These are phyloP conservation scores for Solanum ahanhuiri DNA, from an alignment of 257 asterid species.

Conservation along the genomic window DNA sequence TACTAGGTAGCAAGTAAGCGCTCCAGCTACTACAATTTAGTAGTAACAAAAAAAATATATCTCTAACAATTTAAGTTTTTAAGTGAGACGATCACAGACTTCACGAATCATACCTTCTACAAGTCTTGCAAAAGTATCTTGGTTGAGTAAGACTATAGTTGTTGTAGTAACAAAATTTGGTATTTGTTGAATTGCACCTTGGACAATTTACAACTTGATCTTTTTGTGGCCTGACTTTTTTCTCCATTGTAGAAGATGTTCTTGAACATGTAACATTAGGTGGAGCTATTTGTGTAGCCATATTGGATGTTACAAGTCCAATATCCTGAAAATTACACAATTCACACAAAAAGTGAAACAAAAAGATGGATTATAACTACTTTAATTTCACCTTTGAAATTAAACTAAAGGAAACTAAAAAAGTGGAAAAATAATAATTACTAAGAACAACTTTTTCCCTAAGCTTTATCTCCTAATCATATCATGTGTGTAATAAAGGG, in stretches of 20 bases:
- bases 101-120: constrained; percentile 23
- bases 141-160: constrained; percentile 81
- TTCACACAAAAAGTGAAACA: not conserved
- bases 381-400: constrained; percentile 2
- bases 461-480: constrained; percentile 6
- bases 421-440: constrained; percentile 1
- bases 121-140: constrained; percentile 71
- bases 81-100: too few species aligned
- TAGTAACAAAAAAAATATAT: not conserved
- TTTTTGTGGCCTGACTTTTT: constrained; percentile 54
- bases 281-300: constrained; percentile 28
- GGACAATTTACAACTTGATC: constrained; percentile 52
- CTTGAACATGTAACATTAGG: constrained; percentile 20
- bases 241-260: constrained; percentile 13
- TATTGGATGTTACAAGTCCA: constrained; percentile 23
- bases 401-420: constrained; percentile 1
- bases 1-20: not conserved
- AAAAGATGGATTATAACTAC: not conserved
- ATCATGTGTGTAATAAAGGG: constrained; percentile 15
- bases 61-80: not conserved
- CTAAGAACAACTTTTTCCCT: constrained; percentile 8
- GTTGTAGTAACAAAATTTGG: constrained; percentile 80
- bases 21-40: not conserved
- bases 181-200: constrained; percentile 64
- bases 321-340: constrained; percentile 32